Conservation (phyloP, 192 early-diverging fungal genomes). For the Coemansia sp. region DNA sequence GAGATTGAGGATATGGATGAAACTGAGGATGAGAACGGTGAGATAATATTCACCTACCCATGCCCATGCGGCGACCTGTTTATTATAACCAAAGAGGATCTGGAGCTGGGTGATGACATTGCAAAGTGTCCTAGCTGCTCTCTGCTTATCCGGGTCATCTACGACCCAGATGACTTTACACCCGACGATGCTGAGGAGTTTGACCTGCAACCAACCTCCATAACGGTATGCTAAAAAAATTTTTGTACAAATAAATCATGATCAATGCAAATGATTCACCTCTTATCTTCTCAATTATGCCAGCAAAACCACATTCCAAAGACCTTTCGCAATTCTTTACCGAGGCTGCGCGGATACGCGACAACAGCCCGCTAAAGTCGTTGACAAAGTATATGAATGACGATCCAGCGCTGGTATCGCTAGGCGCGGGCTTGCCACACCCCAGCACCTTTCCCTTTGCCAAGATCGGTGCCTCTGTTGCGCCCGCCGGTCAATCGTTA, state of each 20-base stretch:
- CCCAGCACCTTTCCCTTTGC: constrained; percentile 64
- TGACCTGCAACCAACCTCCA: constrained; percentile 13
- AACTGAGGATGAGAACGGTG: constrained; percentile 63
- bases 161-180: constrained; percentile 64
- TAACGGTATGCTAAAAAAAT: constrained; percentile 8
- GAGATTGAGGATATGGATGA: constrained; percentile 9
- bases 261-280: not conserved
- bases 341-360: constrained; percentile 31
- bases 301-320: constrained; percentile 23
- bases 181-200: constrained; percentile 28
- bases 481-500: constrained; percentile 59
- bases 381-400: constrained; percentile 43
- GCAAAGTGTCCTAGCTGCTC: constrained; percentile 93
- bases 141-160: constrained; percentile 85
- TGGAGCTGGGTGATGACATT: constrained; percentile 80
- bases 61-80: constrained; percentile 98
- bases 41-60: constrained; percentile 80
- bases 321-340: constrained; percentile 45
- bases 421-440: constrained; percentile 72
- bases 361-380: constrained; percentile 50
- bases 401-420: constrained; percentile 59
- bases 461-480: constrained; percentile 54
- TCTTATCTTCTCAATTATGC: not conserved
- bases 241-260: not conserved
- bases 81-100: constrained; percentile 75